Conservation (phyloP, 768 basidiomycete genomes). For the Pholiota microspora region DNA sequence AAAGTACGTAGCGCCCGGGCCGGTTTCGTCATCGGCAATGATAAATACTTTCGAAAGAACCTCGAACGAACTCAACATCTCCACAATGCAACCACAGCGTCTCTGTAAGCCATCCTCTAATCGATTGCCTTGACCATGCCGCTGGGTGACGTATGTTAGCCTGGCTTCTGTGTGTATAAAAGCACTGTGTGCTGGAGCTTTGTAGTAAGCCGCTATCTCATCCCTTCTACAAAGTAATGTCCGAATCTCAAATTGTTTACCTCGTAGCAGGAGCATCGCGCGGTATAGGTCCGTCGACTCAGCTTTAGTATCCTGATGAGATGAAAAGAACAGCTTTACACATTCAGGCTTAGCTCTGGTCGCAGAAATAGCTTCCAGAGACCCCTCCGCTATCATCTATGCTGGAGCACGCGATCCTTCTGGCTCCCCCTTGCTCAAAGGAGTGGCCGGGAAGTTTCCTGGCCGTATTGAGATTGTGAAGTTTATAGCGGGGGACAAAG, state of each 20-base stretch:
- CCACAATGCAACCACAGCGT: too few species aligned
- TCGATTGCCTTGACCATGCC: too few species aligned
- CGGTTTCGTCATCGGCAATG: too few species aligned
- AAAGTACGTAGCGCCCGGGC: too few species aligned
- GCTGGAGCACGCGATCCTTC: conserved; percentile 1
- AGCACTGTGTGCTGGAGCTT: too few species aligned
- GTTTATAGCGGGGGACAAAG: background rate
- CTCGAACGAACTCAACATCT: too few species aligned
- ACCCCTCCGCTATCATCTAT: background rate
- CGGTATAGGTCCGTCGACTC: background rate
- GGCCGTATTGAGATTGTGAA: background rate
- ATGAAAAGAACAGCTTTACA: background rate
- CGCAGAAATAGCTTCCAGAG: background rate
- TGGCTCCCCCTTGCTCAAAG: background rate
- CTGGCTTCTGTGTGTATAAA: too few species aligned
- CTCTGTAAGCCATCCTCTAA: too few species aligned
- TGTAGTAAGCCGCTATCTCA: too few species aligned
- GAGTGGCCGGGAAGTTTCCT: background rate
- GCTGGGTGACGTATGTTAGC: too few species aligned
- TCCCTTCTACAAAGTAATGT: background rate
- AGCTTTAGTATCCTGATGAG: too few species aligned
- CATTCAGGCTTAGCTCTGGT: background rate
- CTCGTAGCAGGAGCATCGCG: background rate
- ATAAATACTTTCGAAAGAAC: too few species aligned
- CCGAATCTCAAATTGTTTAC: background rate